Conservation (phyloP, 2,329 filamentous ascomycete genomes). For the Conoideocrella luteorostrata region DNA sequence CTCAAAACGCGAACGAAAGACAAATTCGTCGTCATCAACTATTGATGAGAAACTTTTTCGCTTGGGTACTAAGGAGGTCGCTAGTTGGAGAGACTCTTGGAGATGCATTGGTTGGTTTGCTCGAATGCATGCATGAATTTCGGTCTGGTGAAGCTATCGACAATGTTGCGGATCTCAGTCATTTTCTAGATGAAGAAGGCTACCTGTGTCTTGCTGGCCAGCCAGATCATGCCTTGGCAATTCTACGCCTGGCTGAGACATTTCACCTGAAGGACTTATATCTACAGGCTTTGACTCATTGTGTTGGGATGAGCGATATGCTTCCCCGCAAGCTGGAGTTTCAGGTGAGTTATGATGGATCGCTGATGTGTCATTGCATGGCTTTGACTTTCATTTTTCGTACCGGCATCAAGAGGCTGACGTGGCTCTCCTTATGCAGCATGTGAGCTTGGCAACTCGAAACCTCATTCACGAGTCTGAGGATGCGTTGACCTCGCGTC, state of each 20-base stretch:
- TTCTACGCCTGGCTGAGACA: constrained; percentile 61
- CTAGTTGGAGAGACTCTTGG: constrained; percentile 64
- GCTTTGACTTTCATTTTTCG: too few species aligned
- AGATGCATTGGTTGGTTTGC: constrained; percentile 54
- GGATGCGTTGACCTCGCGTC: constrained; percentile 57
- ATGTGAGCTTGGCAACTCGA: constrained; percentile 47
- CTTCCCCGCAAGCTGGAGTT: constrained; percentile 54
- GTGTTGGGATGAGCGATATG: constrained; percentile 67
- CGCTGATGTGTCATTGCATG: constrained; percentile 16
- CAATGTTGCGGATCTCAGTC: constrained; percentile 43
- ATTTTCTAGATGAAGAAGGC: constrained; percentile 62
- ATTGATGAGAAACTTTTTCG: constrained; percentile 68
- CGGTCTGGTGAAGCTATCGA: constrained; percentile 50
- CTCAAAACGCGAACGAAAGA: constrained; percentile 43
- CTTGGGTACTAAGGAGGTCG: constrained; percentile 59
- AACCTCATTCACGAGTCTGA: constrained; percentile 58
- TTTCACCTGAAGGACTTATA: constrained; percentile 60
- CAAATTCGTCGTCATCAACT: constrained; percentile 58
- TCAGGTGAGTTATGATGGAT: constrained; percentile 37
- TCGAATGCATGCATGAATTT: constrained; percentile 59
- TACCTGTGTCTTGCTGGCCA: constrained; percentile 62
- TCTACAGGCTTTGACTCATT: constrained; percentile 68
- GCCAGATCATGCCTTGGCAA: constrained; percentile 61
- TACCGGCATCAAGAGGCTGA: too few species aligned
- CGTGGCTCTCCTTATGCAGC: constrained; percentile 33